These are phyloP conservation scores for Arabidopsis lyrata DNA, from an alignment of 441 rosid genomes.

Conservation along the genomic window DNA sequence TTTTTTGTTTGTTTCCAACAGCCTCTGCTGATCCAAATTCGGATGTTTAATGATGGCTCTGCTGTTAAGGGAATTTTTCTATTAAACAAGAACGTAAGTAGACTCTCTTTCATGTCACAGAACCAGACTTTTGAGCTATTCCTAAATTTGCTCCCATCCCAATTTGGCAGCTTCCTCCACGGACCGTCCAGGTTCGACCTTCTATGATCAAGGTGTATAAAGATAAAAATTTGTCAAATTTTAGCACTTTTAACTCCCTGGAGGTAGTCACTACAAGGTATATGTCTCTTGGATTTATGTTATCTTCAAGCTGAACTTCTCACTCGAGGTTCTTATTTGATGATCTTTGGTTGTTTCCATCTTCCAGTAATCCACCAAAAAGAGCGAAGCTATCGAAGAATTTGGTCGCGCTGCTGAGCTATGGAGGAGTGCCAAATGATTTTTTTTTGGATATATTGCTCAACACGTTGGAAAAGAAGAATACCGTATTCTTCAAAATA, in stretches of 20 bases:
- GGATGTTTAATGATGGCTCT: constrained; percentile 69
- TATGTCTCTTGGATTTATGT: too few species aligned
- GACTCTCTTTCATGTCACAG: constrained; percentile 4
- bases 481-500: constrained; percentile 46
- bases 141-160: constrained; percentile 26
- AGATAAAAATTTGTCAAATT: constrained; percentile 44
- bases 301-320: constrained; percentile 4
- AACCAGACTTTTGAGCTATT: constrained; percentile 2
- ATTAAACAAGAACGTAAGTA: constrained; percentile 65
- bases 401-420: constrained; percentile 70
- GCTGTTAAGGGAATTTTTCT: constrained; percentile 86
- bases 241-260: constrained; percentile 52
- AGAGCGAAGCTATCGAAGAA: constrained; percentile 55
- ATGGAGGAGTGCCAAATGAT: constrained; percentile 73
- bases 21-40: constrained; percentile 86
- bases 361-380: constrained; percentile 48
- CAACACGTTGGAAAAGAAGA: constrained; percentile 58
- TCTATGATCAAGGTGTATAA: constrained; percentile 77
- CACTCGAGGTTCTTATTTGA: not conserved
- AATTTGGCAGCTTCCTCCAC: constrained; percentile 55
- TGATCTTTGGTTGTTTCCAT: constrained; percentile 21
- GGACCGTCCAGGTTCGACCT: constrained; percentile 60
- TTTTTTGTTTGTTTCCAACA: constrained; percentile 30
- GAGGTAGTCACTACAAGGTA: constrained; percentile 79
- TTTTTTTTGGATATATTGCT: constrained; percentile 58